Evolutionary conservation across 805 yeast genomes (phyloP), one percentile per base, ranked within the genome.

Genomic region (Komagataella ulmi): DNA sequence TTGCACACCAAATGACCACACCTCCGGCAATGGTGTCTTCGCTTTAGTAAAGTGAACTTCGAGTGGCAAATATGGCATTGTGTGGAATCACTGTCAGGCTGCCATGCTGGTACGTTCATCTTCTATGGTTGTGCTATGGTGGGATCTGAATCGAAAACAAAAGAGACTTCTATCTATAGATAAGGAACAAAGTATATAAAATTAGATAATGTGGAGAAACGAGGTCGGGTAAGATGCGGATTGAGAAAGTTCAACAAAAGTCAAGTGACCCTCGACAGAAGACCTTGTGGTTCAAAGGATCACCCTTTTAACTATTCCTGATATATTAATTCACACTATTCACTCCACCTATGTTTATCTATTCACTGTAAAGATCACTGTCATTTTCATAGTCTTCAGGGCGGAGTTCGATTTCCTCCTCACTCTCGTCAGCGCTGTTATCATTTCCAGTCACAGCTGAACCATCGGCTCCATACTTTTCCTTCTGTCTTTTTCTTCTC

Each of bases 1-100:
- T 80, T 83, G 65, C 96, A 88, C 17, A 83, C 86, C 0, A 88
- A 83, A 40, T 80, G 70, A 2, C 96, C 96, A 67, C 96, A 88
- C 53, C 68, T 72, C 50, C 93, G 72, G 64, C 96, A 88, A 63
- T 88, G 96, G 66, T 88, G 96, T 52, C 89, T 74, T 53, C 96
- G 73, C 61, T 71, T 76, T 63, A 84, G 80, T 52, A 86, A 65
- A 2, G 81, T 70, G 66, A 81, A 88, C 45, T 56, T 51, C 0
- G 62, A 54, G 30, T 61, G 60, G 63, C 96, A 88, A 3, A 79
- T 58, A 18, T 72, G 71, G 60, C 96, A 88, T 2, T 59, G 59
- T 0, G 55, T 19, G 1, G 68, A 83, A 1, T 68, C 77, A 4
- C 65, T 69, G 62, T 88, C 95, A 3, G 79, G 74, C 65, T 88